These are phyloP conservation scores for Globisporangium orthogonon DNA, from an alignment of 352 stramenopile genomes.

Conservation along the genomic window DNA sequence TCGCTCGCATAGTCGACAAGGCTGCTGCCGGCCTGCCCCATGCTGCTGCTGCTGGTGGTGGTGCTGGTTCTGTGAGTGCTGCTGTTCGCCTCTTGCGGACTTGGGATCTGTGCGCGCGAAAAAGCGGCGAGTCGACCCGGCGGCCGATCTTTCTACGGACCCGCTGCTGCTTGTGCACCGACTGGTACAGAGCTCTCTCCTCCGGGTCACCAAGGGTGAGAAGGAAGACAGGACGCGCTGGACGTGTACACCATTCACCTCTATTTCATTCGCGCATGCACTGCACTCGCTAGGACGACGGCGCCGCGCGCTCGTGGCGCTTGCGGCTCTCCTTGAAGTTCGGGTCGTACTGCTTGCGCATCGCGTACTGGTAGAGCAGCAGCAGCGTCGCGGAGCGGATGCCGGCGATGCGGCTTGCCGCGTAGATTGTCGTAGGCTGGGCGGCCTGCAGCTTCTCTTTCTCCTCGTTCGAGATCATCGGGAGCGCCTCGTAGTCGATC, in stretches of 20 bases:
- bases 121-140: too few species aligned
- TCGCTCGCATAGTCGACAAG: conserved; percentile 51
- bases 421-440: conserved; percentile 91
- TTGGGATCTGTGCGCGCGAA: too few species aligned
- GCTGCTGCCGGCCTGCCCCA: conserved; percentile 9
- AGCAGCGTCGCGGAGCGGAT: conserved; percentile 72
- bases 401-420: conserved; percentile 93
- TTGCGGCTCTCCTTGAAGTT: conserved; percentile 16
- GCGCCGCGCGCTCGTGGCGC: conserved; percentile 8
- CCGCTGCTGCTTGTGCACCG: neutral
- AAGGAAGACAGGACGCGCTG: too few species aligned
- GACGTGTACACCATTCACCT: neutral
- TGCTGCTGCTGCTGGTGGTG: neutral
- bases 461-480: conserved; percentile 96
- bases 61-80: neutral
- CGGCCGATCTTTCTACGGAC: neutral
- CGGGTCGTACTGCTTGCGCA: conserved; percentile 31
- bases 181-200: too few species aligned
- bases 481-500: conserved; percentile 90
- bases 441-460: conserved; percentile 88
- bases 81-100: neutral
- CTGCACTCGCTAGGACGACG: too few species aligned
- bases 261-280: conserved; percentile 5
- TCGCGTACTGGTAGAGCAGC: conserved; percentile 68
- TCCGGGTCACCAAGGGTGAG: too few species aligned